Base-by-base conservation (phyloP, 805 yeast genomes). In the Metschnikowia drakensbergensis region DNA sequence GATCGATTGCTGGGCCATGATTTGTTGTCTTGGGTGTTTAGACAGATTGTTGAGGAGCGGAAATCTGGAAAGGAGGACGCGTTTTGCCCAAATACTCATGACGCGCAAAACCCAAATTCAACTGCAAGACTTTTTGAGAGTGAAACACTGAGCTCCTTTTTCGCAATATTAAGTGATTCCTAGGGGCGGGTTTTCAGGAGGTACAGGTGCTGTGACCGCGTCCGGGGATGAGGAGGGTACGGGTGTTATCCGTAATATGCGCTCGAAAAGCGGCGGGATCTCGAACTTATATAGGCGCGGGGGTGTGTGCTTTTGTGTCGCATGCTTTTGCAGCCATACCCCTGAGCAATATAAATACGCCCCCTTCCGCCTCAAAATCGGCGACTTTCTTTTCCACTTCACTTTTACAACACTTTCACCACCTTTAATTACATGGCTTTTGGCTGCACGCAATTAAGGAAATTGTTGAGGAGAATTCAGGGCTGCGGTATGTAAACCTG, bases 1-100 rank as follows among this genome's bases (percentile, higher is more conserved):
- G 30, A 55, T 55, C 13, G 58, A 54, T 28, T 52, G 58, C 35
- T 55, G 59, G 13, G 49, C 51, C 59, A 55, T 55, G 9, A 27
- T 22, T 22, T 13, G 17, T 32, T 22, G 25, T n/a, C 37, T 34
- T 3, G 33, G 13, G 13, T 29, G 32, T 22, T 7, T 33, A 7
- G 25, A 13, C 26, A 17, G 37, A 33, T 17, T 26, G 27, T 26
- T 32, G 32, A 33, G 38, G 9, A 42, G 45, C 3, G 45, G 45
- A 6, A 22, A 32, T 11, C 39, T 42, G 29, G 31, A 25, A 6
- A 25, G 31, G 17, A 42, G 40, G 28, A 29, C 46, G 46, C 46
- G 46, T 42, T 29, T 42, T 11, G 29, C 46, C 39, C 28, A 27
- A 35, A 35, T 23, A 23, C 33, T 11, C 34, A 42, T 34, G 28